Conservation (phyloP, 164 flowering plant genomes). For the Cinnamomum chago region DNA sequence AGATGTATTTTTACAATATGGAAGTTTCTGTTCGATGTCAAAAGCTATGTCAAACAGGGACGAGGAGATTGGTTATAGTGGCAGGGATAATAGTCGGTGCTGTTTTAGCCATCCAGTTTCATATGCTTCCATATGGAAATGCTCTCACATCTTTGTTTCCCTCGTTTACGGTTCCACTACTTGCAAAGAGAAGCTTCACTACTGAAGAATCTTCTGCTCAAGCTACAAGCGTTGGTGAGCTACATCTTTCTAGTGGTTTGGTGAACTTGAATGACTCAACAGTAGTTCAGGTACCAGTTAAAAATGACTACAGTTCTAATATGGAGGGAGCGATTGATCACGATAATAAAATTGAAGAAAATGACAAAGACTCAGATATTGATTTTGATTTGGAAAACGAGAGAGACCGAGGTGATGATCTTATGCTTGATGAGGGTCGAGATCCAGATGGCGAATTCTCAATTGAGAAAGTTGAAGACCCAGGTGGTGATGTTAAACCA, state of each 20-base stretch:
- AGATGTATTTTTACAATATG: conserved; percentile 24
- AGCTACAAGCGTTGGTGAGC: conserved; percentile 22
- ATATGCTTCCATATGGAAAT: conserved; percentile 59
- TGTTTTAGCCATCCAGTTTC: conserved; percentile 52
- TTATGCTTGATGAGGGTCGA: conserved; percentile 17
- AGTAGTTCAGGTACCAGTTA: conserved; percentile 12
- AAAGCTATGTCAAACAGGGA: conserved; percentile 34
- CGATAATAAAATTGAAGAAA: conserved; percentile 10
- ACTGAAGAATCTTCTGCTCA: conserved; percentile 18
- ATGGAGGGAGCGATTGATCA: conserved; percentile 16
- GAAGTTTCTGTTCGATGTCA: conserved; percentile 19
- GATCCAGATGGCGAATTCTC: conserved; percentile 12
- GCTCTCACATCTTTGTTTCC: conserved; percentile 48
- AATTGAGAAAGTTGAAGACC: conserved; percentile 13
- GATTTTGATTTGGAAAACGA: conserved; percentile 17
- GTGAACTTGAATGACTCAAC: conserved; percentile 11
- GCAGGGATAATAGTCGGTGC: conserved; percentile 47
- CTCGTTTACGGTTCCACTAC: conserved; percentile 11
- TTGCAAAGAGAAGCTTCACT: conserved; percentile 9
- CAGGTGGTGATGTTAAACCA: conserved; percentile 6
- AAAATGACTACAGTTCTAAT: conserved; percentile 5
- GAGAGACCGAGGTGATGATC: conserved; percentile 12
- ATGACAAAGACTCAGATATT: conserved; percentile 16
- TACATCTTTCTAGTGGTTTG: conserved; percentile 21
- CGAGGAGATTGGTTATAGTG: conserved; percentile 34